Evolutionary conservation across 2,329 filamentous ascomycete genomes (phyloP), one percentile per base, ranked within the genome.

Genomic region (Myriosclerotinia curreyana): DNA sequence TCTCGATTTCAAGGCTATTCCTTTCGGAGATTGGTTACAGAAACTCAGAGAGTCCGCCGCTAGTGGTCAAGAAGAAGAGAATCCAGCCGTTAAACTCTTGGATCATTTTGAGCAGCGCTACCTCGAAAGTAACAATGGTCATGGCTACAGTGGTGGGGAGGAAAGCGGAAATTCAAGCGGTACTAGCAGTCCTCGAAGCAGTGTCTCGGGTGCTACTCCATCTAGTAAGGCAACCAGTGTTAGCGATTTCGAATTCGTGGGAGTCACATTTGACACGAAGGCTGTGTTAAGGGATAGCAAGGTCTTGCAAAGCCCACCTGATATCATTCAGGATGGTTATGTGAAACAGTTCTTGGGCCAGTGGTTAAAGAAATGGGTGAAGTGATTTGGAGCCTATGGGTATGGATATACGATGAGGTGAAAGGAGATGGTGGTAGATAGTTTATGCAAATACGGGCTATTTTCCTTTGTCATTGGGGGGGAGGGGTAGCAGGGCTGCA

Each of bases 41-140:
- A 73, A 76, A 5, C 69, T 85, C 20, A 74, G 79, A 11, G 74
- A 73, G 2, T 79, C 78, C 3, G 78, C 82, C 62, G 76, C 82
- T 60, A 76, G 84, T 70, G 78, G 62, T 8, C 59, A 64, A 31
- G 62, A 61, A 42, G 56, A 50, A n/a, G 56, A 64, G 40, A 64
- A 76, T 76, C 78, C 62, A 28, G 62, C 62, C 9, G 50, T 64
- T 15, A 64, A 64, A 48, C 38, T 64, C 11, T 36, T 64, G 20
- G 55, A 61, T 61, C 56, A 64, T 42, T 64, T 64, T 31, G 62
- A 64, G n/a, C 62, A 64, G 49, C 55, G 62, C 38, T 64, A 64
- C 14, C 55, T 53, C 17, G 46, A 60, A 22, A 64, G 62, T 20
- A 60, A 56, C 6, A 64, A 64, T 15, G 60, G 60, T 11, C 54